Percentiles rank a stretch among this genome's conserved stretches.
These are phyloP conservation scores for Leccinellum luteum DNA, from an alignment of 768 basidiomycete genomes.

Conservation along the genomic window DNA sequence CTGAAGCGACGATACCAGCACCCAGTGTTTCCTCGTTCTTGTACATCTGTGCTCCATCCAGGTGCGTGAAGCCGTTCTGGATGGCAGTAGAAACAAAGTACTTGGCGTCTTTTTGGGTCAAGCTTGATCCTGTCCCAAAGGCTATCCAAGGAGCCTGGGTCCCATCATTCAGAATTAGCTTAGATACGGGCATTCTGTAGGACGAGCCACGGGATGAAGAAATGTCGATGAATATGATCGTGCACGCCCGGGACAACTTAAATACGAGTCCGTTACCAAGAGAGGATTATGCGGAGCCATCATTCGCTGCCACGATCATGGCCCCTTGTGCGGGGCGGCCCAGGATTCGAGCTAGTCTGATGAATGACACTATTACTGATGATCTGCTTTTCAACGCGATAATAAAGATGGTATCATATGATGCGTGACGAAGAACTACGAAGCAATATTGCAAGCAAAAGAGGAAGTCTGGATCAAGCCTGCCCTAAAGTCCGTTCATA, in stretches of 20 bases:
- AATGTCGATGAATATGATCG: neutral
- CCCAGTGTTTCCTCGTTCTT: conserved; percentile 54
- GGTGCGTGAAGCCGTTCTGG: conserved; percentile 52
- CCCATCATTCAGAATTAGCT: conserved; percentile 55
- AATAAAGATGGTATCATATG: too few relatives aligned
- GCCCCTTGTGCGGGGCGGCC: conserved; percentile 1
- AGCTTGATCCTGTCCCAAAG: conserved; percentile 61
- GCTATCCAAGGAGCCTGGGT: conserved; percentile 52
- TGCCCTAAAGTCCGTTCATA: conserved; percentile 43
- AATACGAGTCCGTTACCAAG: conserved; percentile 2
- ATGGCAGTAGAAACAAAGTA: conserved; percentile 45
- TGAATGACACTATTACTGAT: too few relatives aligned
- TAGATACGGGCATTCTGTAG: conserved; percentile 26
- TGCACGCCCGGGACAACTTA: neutral
- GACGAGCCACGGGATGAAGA: conserved; percentile 1
- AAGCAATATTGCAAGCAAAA: too few relatives aligned
- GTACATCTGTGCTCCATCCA: conserved; percentile 65
- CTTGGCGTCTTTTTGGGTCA: conserved; percentile 44
- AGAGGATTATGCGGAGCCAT: neutral
- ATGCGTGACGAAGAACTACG: too few relatives aligned
- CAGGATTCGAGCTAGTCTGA: too few relatives aligned
- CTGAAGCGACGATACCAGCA: conserved; percentile 46
- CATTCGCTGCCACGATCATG: conserved; percentile 1
- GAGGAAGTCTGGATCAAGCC: conserved; percentile 25
- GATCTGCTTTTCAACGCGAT: too few relatives aligned